Evolutionary conservation across 305 asterid genomes (phyloP).

Genomic region (Rubia balearica): DNA sequence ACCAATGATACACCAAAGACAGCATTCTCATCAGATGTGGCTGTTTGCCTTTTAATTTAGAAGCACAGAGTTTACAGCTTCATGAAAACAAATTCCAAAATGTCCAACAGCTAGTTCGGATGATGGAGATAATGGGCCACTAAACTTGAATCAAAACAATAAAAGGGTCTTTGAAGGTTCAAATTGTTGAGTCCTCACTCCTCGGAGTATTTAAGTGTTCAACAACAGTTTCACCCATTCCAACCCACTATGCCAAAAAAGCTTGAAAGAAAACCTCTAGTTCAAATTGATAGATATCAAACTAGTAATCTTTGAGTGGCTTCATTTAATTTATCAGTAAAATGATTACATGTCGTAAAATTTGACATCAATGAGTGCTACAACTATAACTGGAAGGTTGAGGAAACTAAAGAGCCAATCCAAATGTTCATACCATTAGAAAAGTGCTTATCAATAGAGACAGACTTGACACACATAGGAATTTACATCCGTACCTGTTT

Average conservation of each 20-base stretch:
- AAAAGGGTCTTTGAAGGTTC: background rate
- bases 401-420: background rate
- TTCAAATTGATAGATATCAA: background rate
- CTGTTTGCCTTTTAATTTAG: background rate
- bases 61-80: background rate
- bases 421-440: background rate
- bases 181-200: background rate
- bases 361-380: background rate
- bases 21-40: background rate
- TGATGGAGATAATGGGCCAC: background rate
- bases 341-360: background rate
- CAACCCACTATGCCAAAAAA: background rate
- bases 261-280: background rate
- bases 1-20: background rate
- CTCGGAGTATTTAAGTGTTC: background rate
- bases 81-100: background rate
- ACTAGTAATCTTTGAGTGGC: background rate
- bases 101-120: constrained; percentile 1
- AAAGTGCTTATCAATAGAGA: background rate
- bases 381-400: background rate
- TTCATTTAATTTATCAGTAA: background rate
- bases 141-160: background rate
- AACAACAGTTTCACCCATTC: background rate
- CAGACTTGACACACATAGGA: background rate
- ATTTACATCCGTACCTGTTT: constrained; percentile 44